Conservation (phyloP, 306 rosid genomes). For the Trichosanthes truncata region DNA sequence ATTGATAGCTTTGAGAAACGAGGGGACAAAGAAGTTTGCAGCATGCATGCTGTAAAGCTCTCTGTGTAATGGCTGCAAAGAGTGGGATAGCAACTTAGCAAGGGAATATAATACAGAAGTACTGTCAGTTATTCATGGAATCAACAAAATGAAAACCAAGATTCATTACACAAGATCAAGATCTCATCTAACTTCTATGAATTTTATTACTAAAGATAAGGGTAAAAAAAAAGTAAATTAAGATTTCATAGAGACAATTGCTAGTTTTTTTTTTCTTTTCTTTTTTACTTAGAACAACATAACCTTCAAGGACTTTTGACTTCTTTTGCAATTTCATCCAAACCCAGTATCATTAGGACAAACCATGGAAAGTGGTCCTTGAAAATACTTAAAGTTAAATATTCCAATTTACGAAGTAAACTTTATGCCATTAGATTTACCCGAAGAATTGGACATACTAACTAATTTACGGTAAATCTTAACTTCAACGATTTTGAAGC, state of each 20-base stretch:
- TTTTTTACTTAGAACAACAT: background rate
- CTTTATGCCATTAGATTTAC: background rate
- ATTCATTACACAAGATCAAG: background rate
- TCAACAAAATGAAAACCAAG: conserved; percentile 14
- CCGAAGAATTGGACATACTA: background rate
- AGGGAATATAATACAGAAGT: conserved; percentile 10
- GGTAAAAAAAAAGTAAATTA: background rate
- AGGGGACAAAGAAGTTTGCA: conserved; percentile 58
- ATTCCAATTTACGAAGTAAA: background rate
- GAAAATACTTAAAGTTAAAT: background rate
- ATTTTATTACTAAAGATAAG: background rate
- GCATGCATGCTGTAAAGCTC: conserved; percentile 64
- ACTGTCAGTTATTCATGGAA: background rate
- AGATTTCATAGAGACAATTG: background rate
- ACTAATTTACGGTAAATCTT: background rate
- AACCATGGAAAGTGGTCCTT: background rate
- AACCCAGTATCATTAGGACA: background rate
- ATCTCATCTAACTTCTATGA: background rate
- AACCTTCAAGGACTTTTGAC: background rate
- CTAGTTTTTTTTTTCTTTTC: background rate
- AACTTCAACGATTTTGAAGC: background rate
- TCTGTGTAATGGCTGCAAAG: conserved; percentile 54
- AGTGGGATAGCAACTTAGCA: background rate
- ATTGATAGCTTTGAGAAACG: conserved; percentile 74
- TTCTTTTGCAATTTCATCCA: background rate